Evolutionary conservation across 2,329 filamentous ascomycete species (phyloP), one percentile per base, ranked within the genome.

Genomic region (Escovopsis sp.): DNA sequence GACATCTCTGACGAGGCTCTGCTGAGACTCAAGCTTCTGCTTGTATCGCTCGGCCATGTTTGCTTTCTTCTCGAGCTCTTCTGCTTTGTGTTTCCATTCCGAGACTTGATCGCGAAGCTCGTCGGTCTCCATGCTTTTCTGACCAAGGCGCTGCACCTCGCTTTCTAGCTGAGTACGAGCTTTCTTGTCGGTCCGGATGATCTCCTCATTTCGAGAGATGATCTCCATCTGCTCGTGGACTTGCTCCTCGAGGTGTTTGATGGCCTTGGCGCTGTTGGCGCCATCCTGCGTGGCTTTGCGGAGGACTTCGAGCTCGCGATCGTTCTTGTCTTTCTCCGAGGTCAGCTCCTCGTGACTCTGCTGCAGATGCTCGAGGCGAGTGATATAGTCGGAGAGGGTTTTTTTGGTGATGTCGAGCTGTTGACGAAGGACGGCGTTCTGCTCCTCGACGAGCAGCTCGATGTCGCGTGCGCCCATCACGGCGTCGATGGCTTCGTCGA

Each of bases 191-290:
- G 46, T 51, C 10, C 56, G 52, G 33, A 60, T 59, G n/a, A 41
- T 45, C 51, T 87, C 81, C 45, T 84, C 71, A 17, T 65, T 69
- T 25, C 51, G 49, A 27, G 75, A 73, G 48, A 87, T 86, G 34
- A 84, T 62, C 39, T 78, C 68, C 51, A 83, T 76, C 47, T 80
- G 75, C 45, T 84, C 73, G 28, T 70, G 68, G 17, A 78, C 60
- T 43, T 69, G 68, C 30, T 60, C 57, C 44, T 76, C 63, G 45
- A 79, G 58, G 40, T 65, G 55, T 55, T 62, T 61, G 42, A 73
- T 65, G 34, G 66, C 58, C 36, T 66, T 62, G 16, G 59, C 66
- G 50, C 59, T 70, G 53, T 60, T 62, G 53, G 62, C 56, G 50
- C 72, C 58, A 59, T 71, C 57, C 54, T 62, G 45, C 51, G 63